A percentile compares a stretch with the other conserved stretches of the same genome.
These are phyloP conservation scores for Phialophora chinensis DNA, from an alignment of 2,329 filamentous ascomycete genomes.

Conservation along the genomic window DNA sequence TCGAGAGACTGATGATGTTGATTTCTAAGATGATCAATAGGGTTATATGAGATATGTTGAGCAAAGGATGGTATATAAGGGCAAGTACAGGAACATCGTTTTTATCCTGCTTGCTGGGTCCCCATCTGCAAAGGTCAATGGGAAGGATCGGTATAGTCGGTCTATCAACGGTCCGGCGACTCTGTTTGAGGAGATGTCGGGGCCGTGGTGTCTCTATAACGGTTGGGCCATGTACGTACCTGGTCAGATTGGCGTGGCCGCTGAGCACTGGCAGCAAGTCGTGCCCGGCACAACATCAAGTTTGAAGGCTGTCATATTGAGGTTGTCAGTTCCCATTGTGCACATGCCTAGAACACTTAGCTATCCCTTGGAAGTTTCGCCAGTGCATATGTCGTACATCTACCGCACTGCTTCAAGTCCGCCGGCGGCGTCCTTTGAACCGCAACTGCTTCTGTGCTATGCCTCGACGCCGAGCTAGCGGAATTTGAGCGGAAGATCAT, in stretches of 20 bases:
- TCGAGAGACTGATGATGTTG: not conserved
- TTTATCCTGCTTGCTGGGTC: not conserved
- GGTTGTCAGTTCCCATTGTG: conserved; percentile 6
- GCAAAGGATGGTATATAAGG: not conserved
- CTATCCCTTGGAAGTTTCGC: not conserved
- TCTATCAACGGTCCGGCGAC: not conserved
- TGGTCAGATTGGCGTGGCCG: not conserved
- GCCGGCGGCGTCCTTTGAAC: conserved; percentile 4
- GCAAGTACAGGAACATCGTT: not conserved
- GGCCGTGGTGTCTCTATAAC: not conserved
- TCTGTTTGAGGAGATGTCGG: not conserved
- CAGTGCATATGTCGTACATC: conserved; percentile 8
- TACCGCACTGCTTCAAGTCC: not conserved
- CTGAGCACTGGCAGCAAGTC: not conserved
- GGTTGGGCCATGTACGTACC: not conserved
- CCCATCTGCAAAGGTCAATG: not conserved
- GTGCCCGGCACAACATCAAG: conserved; percentile 19
- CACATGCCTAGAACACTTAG: conserved; percentile 7
- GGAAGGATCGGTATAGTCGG: not conserved
- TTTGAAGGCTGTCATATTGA: conserved; percentile 34
- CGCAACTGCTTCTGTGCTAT: conserved; percentile 2
- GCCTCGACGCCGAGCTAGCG: conserved; percentile 1
- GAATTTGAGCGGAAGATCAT: not conserved
- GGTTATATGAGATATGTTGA: not conserved
- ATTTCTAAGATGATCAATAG: not conserved